Evolutionary conservation across 257 asterid genomes (phyloP), one percentile per base, ranked within the genome.

Genomic region (Jacaranda copaia): DNA sequence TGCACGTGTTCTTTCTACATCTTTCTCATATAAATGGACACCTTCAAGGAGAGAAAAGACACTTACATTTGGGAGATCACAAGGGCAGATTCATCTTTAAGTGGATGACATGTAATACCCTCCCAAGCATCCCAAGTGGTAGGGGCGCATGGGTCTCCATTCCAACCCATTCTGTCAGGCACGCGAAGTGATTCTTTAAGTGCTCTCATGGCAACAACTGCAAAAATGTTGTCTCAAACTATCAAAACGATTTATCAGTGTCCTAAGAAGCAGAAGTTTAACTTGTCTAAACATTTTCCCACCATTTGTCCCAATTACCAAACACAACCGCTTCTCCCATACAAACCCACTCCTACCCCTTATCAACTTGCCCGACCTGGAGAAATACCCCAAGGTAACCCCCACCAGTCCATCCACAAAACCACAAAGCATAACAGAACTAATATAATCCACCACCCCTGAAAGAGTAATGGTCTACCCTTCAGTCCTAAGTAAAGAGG

Each of bases 41-140:
- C 48, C 56, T 70, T 48, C 58, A 12, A 20, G 40, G 43, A 18
- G 76, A 45, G 43, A 69, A 67, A 32, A 83, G 63, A 77, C 15
- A 78, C 92, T 79, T 77, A 93, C 99, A 96, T 93, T 79, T 96
- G 98, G 74, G 97, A 91, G 8, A 96, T 81, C 36, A 91, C 92
- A 51, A 96, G 97, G 68, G 96, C 82, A 35, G 39, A 42, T 19
- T 84, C 94, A 72, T 88, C 79, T 77, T 86, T 88, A 10, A 76
- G 76, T 59, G 88, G 81, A 86, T 77, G 93, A 71, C 99, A 96
- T 12, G 98, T 84, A 72, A 96, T 97, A 77, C 99, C 98, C 79
- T 96, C 99, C 99, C 99, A 96, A 46, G 98, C 97, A 90, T 93
- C 99, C 99, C 98, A 93, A 18, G 85, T 76, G n/a, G 99, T 90